These are phyloP conservation scores for Parsonsia alboflavescens DNA, from an alignment of 257 asterid genomes.

Conservation along the genomic window DNA sequence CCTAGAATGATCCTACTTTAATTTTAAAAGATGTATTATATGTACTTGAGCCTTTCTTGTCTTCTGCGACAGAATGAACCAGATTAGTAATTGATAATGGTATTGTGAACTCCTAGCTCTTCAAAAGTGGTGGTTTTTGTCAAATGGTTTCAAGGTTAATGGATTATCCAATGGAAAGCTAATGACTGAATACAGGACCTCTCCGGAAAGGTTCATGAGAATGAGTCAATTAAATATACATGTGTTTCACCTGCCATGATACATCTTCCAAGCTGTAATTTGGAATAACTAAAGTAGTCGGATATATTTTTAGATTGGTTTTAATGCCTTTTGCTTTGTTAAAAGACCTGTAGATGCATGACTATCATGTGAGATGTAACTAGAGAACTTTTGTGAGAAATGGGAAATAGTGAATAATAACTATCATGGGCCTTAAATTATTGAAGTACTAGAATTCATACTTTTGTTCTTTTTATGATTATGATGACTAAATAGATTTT, in stretches of 20 bases:
- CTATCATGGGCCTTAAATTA: background rate
- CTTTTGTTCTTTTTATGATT: background rate
- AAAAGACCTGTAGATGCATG: background rate
- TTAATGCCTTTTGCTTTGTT: background rate
- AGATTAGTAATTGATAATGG: background rate
- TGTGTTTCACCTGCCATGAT: background rate
- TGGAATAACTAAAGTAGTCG: background rate
- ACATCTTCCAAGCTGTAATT: background rate
- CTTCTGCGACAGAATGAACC: background rate
- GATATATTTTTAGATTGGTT: background rate
- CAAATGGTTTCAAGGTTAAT: background rate
- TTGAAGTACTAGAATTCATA: background rate
- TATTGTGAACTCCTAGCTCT: background rate
- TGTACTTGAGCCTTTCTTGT: background rate
- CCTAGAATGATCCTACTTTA: background rate
- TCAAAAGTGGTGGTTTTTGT: background rate
- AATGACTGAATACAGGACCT: background rate
- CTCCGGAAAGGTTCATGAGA: background rate
- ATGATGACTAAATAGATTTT: background rate
- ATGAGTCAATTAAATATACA: background rate
- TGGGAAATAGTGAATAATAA: background rate
- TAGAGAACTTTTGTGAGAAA: background rate
- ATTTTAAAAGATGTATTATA: background rate
- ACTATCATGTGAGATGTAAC: background rate
- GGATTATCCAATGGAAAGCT: background rate